Conservation (phyloP, 23 red algal species). For the Gracilariopsis chorda region DNA sequence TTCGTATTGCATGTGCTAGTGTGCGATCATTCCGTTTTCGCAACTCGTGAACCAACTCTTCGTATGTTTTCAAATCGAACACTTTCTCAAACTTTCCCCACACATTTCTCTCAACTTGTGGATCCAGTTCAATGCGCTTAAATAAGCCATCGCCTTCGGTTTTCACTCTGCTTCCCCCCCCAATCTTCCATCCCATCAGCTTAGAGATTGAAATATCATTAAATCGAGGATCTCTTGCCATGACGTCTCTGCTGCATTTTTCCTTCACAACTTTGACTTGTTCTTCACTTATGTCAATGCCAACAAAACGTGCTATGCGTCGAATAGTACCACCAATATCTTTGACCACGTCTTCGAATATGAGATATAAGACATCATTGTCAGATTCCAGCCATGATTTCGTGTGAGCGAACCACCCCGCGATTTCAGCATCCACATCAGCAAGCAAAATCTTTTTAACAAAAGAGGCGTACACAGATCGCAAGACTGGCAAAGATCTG, state of each 20-base stretch:
- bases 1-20: too few species aligned
- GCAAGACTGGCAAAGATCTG: background rate
- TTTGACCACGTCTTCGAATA: slow-evolving; percentile 4
- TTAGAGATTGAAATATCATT: background rate
- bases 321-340: background rate
- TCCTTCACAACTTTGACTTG: background rate
- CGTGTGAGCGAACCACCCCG: background rate
- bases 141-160: background rate
- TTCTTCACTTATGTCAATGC: background rate
- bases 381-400: background rate
- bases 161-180: background rate
- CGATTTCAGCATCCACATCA: background rate
- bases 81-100: background rate
- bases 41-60: background rate
- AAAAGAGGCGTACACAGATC: background rate
- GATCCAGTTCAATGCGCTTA: background rate
- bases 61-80: background rate
- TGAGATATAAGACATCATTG: background rate
- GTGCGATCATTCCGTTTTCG: background rate
- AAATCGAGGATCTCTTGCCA: background rate
- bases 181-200: background rate
- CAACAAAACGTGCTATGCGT: slow-evolving; percentile 4
- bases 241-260: background rate
- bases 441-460: background rate
- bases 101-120: background rate